Conservation (phyloP, 2,329 filamentous ascomycete species). For the Paecilomyces formosus region DNA sequence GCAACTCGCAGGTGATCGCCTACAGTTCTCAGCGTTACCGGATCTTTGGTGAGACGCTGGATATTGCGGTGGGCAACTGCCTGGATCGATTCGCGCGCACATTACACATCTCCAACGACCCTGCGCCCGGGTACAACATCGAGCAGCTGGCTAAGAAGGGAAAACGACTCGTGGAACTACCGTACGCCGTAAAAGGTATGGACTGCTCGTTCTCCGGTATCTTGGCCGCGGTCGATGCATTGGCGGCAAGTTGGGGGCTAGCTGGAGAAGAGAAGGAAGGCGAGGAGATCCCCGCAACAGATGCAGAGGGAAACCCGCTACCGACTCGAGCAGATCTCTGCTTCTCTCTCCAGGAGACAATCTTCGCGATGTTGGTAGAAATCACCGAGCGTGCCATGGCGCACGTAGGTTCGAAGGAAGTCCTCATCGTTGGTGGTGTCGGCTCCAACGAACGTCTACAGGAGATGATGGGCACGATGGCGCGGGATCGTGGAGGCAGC, state of each 20-base stretch:
- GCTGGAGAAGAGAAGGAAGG: conserved; percentile 39
- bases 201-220: conserved; percentile 96
- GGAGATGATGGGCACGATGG: conserved; percentile 98
- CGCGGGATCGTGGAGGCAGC: conserved; percentile 74
- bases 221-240: conserved; percentile 69
- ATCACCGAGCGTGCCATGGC: conserved; percentile 99
- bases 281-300: conserved; percentile 34
- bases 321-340: conserved; percentile 76
- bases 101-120: conserved; percentile 86
- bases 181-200: conserved; percentile 98
- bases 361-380: conserved; percentile 95
- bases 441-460: conserved; percentile 92
- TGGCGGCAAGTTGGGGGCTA: conserved; percentile 52
- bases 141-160: conserved; percentile 81
- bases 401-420: conserved; percentile 83
- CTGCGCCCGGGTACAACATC: conserved; percentile 95
- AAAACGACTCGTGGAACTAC: conserved; percentile 70
- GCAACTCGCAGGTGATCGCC: conserved; percentile 96
- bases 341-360: conserved; percentile 90
- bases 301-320: conserved; percentile 33
- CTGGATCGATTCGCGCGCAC: conserved; percentile 92
- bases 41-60: conserved; percentile 95
- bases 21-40: conserved; percentile 92
- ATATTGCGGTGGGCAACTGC: conserved; percentile 97
- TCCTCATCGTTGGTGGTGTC: conserved; percentile 91